Evolutionary conservation across 805 yeast genomes (phyloP), one percentile per base, ranked within the genome.

Genomic region (Wickerhamiella hasegawae): DNA sequence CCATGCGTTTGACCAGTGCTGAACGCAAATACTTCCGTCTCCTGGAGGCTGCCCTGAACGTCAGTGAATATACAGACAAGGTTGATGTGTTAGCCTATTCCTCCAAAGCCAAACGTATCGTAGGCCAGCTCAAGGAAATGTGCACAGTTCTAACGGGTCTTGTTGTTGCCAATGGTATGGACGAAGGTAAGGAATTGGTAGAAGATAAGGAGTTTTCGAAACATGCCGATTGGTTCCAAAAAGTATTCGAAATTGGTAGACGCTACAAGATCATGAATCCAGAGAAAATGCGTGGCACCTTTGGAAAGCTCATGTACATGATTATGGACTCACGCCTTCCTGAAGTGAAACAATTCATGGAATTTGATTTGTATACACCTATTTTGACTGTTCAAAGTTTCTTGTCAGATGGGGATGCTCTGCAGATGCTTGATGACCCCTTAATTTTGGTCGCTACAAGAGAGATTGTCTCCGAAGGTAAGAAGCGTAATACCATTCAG

Each of bases 231-330:
- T 80, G 85, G 84, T 79, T 72, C 52, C 66, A 78, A 49, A 57
- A 55, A 28, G 60, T 79, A 5, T 79, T 79, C 52, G 90, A 79
- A 55, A 71, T 79, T 40, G 90, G 90, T 18, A 63, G 90, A 46
- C 63, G 90, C 30, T 79, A 79, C 57, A 79, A 79, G 51, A 73
- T 80, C 46, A 75, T 79, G 84, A 79, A 79, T 48, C 92, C 92
- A 0, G 84, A 79, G 45, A 66, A 71, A 46, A 74, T 80, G 80
- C 65, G 84, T 41, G 80, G 75, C 47, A 73, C 73, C 4, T 80
- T 73, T 52, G 92, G 92, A 31, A 78, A 79, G 47, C 58, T 80
- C 38, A 75, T 80, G 58, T 79, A 79, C 53, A 80, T 79, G 79
- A 73, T 78, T 25, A 79, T 80, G 90, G 92, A 79, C 54, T 79